A percentile compares a stretch with the other conserved stretches of the same genome.
Conservation (phyloP, 495 filamentous ascomycete species). For the Penicillium subrubescens region DNA sequence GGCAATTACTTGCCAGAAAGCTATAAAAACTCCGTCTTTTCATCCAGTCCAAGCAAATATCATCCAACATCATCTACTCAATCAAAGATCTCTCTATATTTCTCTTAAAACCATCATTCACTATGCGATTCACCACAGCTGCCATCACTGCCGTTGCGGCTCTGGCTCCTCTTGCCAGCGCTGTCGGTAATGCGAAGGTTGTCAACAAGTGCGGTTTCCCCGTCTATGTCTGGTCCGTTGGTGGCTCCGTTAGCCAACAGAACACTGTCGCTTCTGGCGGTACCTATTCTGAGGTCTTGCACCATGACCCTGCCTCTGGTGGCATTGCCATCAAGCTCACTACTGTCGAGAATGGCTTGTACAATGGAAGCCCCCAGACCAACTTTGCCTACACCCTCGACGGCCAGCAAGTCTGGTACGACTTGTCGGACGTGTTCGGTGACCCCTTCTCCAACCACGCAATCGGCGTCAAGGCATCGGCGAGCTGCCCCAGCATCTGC, state of each 20-base stretch:
- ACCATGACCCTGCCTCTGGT: slow-evolving; percentile 46
- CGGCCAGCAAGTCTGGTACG: slow-evolving; percentile 54
- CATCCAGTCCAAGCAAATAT: neutral
- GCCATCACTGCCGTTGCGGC: slow-evolving; percentile 28
- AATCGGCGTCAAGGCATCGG: slow-evolving; percentile 52
- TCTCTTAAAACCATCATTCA: neutral
- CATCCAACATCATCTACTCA: neutral
- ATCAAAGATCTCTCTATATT: neutral
- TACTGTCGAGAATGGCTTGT: slow-evolving; percentile 48
- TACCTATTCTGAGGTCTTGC: slow-evolving; percentile 45
- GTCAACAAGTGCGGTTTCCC: slow-evolving; percentile 51
- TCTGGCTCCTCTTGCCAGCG: slow-evolving; percentile 37
- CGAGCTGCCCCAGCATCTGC: slow-evolving; percentile 47
- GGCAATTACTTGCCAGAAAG: neutral
- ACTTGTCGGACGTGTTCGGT: slow-evolving; percentile 59
- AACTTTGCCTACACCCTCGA: slow-evolving; percentile 57
- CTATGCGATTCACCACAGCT: slow-evolving; percentile 38
- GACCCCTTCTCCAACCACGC: slow-evolving; percentile 53
- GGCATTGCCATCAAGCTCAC: slow-evolving; percentile 61
- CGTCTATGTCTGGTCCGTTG: slow-evolving; percentile 61
- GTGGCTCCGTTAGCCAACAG: slow-evolving; percentile 39
- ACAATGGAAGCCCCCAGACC: slow-evolving; percentile 50
- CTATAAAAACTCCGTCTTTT: neutral
- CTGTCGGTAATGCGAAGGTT: slow-evolving; percentile 54
- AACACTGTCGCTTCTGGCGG: slow-evolving; percentile 36